Evolutionary conservation across 2,329 filamentous ascomycete genomes (phyloP).

Genomic region (Aureobasidium sp.): DNA sequence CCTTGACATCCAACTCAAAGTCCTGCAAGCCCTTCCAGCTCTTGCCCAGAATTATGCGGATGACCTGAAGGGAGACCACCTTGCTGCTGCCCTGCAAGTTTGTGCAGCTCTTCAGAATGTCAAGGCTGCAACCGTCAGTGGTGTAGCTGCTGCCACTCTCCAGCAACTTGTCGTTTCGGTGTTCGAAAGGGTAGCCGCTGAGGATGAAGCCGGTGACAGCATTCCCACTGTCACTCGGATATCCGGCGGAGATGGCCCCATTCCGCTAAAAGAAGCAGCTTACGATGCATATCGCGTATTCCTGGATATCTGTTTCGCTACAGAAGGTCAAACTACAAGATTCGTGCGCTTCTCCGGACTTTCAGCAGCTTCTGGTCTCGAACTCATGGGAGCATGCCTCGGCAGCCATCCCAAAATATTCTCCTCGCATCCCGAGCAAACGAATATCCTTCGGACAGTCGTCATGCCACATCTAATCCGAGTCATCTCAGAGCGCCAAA

Average conservation of each 20-base stretch:
- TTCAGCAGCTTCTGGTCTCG: conserved; percentile 74
- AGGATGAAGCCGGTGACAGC: conserved; percentile 58
- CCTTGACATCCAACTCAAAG: conserved; percentile 90
- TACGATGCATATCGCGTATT: conserved; percentile 83
- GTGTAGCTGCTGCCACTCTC: conserved; percentile 90
- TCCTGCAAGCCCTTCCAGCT: conserved; percentile 83
- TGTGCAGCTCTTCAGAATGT: conserved; percentile 85
- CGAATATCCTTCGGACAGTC: conserved; percentile 64
- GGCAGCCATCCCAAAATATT: conserved; percentile 80
- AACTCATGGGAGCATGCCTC: conserved; percentile 84
- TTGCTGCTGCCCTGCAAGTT: conserved; percentile 77
- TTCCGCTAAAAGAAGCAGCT: conserved; percentile 65
- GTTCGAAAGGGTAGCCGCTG: conserved; percentile 79
- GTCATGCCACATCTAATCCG: conserved; percentile 79
- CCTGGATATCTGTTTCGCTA: conserved; percentile 80
- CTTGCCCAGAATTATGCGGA: conserved; percentile 82
- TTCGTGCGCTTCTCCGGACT: conserved; percentile 74
- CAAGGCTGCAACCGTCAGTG: conserved; percentile 89
- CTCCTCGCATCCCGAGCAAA: conserved; percentile 67
- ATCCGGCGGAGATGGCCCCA: conserved; percentile 53
- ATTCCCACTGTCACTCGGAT: conserved; percentile 58
- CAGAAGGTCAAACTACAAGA: conserved; percentile 73
- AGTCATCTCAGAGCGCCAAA: conserved; percentile 66
- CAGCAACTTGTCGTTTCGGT: conserved; percentile 89
- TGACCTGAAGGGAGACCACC: conserved; percentile 70